Evolutionary conservation across 805 yeast genomes (phyloP).

Genomic region (Ogataea corticis): DNA sequence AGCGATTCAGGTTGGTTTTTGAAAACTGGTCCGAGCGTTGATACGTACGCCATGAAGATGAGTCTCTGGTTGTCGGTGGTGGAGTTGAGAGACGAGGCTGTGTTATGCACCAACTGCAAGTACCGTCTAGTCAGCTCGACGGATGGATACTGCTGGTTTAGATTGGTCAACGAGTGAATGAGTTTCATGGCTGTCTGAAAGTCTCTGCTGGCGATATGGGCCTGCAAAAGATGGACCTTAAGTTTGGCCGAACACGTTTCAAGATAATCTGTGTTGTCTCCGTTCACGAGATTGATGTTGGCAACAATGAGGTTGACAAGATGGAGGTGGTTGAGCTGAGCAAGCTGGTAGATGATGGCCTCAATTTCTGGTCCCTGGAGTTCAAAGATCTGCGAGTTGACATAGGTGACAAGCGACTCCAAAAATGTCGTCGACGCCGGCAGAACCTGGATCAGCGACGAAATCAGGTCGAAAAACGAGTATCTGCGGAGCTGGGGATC

Average conservation of each 20-base stretch:
- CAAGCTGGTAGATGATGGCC: conserved; percentile 8
- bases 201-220: conserved; percentile 16
- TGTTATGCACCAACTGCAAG: conserved; percentile 13
- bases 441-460: conserved; percentile 7
- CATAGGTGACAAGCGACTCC: conserved; percentile 3
- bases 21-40: conserved; percentile 17
- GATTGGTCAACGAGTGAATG: conserved; percentile 13
- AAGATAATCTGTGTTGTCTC: conserved; percentile 1
- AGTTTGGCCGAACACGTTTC: conserved; percentile 9
- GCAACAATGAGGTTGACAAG: conserved; percentile 8
- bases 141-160: conserved; percentile 15
- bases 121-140: conserved; percentile 16
- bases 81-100: conserved; percentile 18
- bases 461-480: conserved; percentile 10
- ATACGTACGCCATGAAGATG: conserved; percentile 27
- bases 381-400: conserved; percentile 5
- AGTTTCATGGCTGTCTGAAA: conserved; percentile 20
- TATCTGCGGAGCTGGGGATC: conserved; percentile 6
- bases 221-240: conserved; percentile 14
- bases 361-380: conserved; percentile 11
- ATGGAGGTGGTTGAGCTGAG: conserved; percentile 7
- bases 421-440: conserved; percentile 5
- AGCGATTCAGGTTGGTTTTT: conserved; percentile 12
- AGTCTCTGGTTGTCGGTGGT: conserved; percentile 17
- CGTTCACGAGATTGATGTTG: conserved; percentile 6